Conservation (phyloP, 345 rosid genomes). For the Excoecaria cochinchinensis region DNA sequence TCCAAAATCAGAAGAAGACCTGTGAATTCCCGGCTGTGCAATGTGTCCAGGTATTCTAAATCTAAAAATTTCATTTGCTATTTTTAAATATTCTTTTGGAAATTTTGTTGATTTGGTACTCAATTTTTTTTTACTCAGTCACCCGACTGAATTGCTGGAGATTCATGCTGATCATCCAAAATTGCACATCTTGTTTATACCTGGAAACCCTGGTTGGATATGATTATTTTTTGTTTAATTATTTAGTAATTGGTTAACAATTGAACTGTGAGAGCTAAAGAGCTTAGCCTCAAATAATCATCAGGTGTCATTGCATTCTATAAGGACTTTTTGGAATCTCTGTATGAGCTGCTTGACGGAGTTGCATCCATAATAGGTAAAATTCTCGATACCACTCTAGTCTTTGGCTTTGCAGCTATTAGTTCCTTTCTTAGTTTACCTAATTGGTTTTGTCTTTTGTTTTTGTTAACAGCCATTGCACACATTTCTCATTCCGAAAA, state of each 20-base stretch:
- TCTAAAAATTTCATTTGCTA: background rate
- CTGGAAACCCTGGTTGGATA: constrained; percentile 42
- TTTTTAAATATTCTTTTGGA: background rate
- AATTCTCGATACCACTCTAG: background rate
- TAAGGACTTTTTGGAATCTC: constrained; percentile 72
- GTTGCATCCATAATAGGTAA: constrained; percentile 46
- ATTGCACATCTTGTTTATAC: constrained; percentile 59
- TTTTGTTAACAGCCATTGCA: constrained; percentile 57
- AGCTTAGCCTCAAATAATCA: background rate
- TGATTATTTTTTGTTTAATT: background rate
- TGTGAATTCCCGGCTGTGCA: too few species aligned
- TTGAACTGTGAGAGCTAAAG: background rate
- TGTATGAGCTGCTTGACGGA: constrained; percentile 58
- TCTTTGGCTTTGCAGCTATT: background rate
- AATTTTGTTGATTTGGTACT: background rate
- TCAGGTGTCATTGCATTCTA: constrained; percentile 71
- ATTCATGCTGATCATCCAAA: constrained; percentile 57
- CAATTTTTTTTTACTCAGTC: constrained; percentile 38
- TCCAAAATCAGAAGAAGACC: too few species aligned
- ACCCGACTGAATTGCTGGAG: constrained; percentile 65
- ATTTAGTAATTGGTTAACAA: background rate
- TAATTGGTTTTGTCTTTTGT: background rate
- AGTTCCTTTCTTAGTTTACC: background rate
- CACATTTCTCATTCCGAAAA: constrained; percentile 64
- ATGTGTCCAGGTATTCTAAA: too few species aligned